Base-by-base conservation (phyloP, 208 protist genomes). In the Zelonia costaricensis region DNA sequence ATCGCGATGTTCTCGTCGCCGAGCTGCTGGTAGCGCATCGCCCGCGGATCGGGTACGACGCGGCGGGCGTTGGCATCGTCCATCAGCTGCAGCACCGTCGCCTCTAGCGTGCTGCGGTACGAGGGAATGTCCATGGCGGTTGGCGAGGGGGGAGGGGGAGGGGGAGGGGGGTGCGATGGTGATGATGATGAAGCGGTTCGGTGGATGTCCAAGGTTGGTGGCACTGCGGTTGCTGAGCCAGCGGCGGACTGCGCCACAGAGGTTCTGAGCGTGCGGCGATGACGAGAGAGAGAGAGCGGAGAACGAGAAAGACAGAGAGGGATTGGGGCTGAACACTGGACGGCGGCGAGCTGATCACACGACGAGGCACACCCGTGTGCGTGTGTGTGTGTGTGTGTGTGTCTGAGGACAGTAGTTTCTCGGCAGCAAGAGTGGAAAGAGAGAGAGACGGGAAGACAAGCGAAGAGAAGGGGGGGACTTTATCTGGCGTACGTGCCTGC, bases 1-100 rank as follows among this genome's bases (percentile, higher is more conserved):
- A 68, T 16, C 7, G 52, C 22, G n/a, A 68, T 60, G 40, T 56
- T 57, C 52, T 68, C 62, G 33, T 68, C 62, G 2, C 52, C 62
- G 3, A 68, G 43, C 27, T 68, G 52, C 43, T 49, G 59, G 38
- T 74, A 74, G 25, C 51, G 52, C 58, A 74, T 62, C 22, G 74
- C 76, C 20, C 51, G 42, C 20, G 45, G 65, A 45, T 80, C 53
- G 8, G 52, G 52, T 39, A 78, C 72, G 43, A 82, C 48, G 36
- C 45, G 56, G 47, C 48, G 48, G 10, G 70, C 67, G 47, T 76
- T 85, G 31, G 74, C 60, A 25, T 43, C 55, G 16, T 68, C 59
- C 78, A 90, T 80, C 15, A 84, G 40, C 42, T 68, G 72, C 20
- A 69, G 45, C 13, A 84, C 62, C 33, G 71, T 83, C 20, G 49